These are phyloP conservation scores for Populus ilicifolia DNA, from an alignment of 345 rosid species.

Conservation along the genomic window DNA sequence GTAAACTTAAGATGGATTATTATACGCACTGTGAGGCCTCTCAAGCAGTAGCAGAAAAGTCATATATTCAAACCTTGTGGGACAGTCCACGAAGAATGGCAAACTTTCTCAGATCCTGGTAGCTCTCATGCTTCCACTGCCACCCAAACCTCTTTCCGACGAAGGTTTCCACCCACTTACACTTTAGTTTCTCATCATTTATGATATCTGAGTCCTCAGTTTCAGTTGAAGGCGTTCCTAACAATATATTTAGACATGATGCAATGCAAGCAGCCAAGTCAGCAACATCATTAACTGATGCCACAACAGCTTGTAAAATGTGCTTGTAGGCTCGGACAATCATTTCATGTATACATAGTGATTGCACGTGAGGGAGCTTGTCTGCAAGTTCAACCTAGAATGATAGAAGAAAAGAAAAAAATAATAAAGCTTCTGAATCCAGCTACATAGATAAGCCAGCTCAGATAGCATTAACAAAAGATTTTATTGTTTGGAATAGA, in stretches of 20 bases:
- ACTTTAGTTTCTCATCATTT: constrained; percentile 25
- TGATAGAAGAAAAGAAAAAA: neutral
- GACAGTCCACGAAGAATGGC: constrained; percentile 36
- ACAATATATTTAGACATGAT: constrained; percentile 28
- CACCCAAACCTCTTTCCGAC: constrained; percentile 30
- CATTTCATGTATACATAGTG: constrained; percentile 38
- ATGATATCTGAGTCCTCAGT: constrained; percentile 18
- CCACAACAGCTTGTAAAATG: constrained; percentile 33
- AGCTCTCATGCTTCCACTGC: constrained; percentile 26
- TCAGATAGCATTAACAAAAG: neutral
- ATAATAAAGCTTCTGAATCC: neutral
- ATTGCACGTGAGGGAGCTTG: constrained; percentile 35
- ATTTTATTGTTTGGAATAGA: neutral
- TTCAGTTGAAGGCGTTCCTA: constrained; percentile 26
- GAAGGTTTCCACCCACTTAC: constrained; percentile 35
- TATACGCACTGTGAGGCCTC: neutral
- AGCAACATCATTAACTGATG: constrained; percentile 14
- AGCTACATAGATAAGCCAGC: neutral
- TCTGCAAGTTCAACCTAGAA: constrained; percentile 35
- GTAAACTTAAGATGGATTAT: constrained; percentile 8
- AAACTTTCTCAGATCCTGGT: constrained; percentile 24
- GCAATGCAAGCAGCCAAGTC: constrained; percentile 30
- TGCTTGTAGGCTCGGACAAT: constrained; percentile 33
- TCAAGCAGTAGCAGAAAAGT: neutral
- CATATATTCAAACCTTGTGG: constrained; percentile 26